phyloP scores from a whole-genome alignment of 257 asterid genomes.

The Solanum pimpinellifolium region DNA sequence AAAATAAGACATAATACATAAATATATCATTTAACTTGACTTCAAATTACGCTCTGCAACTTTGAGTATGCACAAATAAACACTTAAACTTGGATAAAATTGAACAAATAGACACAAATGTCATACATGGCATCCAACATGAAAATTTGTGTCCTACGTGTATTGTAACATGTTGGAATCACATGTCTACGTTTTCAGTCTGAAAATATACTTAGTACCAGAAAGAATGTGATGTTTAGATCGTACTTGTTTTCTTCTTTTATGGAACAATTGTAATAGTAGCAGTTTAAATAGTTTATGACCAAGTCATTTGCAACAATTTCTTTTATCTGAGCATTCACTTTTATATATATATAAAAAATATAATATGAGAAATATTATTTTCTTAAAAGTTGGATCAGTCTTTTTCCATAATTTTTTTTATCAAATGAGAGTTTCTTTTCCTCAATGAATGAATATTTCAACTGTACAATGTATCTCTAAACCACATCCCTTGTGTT shows the following conservation, averaged over 20 bases:
- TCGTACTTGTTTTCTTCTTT: neutral
- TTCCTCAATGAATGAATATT: slow-evolving; percentile 12
- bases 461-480: slow-evolving; percentile 41
- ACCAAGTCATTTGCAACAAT: neutral
- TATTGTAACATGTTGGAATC: too few relatives aligned
- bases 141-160: too few relatives aligned
- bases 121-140: too few relatives aligned
- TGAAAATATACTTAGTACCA: neutral
- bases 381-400: neutral
- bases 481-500: slow-evolving; percentile 1
- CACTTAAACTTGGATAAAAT: too few relatives aligned
- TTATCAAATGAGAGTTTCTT: neutral
- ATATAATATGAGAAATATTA: neutral
- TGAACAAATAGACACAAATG: too few relatives aligned
- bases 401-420: neutral
- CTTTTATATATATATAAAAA: too few relatives aligned
- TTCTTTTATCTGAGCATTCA: neutral
- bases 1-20: too few relatives aligned
- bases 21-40: too few relatives aligned
- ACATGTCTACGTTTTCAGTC: neutral
- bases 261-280: neutral
- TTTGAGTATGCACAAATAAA: accelerated
- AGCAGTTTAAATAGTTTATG: neutral
- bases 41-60: too few relatives aligned
- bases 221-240: neutral